These are phyloP conservation scores for Chaetomium cochliodes DNA, from an alignment of 495 filamentous ascomycete genomes.

Conservation along the genomic window DNA sequence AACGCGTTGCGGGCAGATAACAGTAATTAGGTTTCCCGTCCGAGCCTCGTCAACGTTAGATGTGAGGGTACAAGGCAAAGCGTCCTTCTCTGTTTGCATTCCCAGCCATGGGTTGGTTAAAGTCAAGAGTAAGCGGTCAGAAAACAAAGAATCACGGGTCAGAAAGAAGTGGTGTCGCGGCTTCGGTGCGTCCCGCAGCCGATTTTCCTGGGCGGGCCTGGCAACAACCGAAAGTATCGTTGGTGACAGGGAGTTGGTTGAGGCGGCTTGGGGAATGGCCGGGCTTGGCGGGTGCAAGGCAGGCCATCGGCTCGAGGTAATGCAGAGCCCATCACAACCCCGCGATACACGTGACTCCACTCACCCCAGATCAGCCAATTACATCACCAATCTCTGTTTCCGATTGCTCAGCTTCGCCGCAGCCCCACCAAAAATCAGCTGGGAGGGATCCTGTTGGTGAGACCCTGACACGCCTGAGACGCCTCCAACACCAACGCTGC, in stretches of 20 bases:
- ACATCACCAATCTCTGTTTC: neutral
- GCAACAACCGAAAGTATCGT: neutral
- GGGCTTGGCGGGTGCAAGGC: neutral
- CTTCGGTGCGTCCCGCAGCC: neutral
- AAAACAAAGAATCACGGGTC: neutral
- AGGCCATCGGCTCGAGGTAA: too few species aligned
- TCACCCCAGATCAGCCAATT: neutral
- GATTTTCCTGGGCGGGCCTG: neutral
- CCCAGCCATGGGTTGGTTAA: slow-evolving; percentile 11
- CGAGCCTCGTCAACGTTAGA: neutral
- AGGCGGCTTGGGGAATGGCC: neutral
- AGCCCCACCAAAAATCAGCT: neutral
- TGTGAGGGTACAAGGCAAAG: slow-evolving; percentile 10
- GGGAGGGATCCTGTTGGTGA: too few species aligned
- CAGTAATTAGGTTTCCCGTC: neutral
- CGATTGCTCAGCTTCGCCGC: neutral
- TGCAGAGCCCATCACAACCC: neutral
- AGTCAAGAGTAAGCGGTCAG: neutral
- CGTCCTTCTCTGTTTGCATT: slow-evolving; percentile 1
- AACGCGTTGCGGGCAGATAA: too few species aligned
- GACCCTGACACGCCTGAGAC: too few species aligned
- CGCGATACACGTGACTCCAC: slow-evolving; percentile 1
- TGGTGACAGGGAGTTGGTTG: neutral
- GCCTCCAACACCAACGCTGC: too few species aligned
- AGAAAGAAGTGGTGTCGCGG: neutral